Evolutionary conservation across 2,329 filamentous ascomycete species (phyloP).

Genomic region (Penicillium sp.): DNA sequence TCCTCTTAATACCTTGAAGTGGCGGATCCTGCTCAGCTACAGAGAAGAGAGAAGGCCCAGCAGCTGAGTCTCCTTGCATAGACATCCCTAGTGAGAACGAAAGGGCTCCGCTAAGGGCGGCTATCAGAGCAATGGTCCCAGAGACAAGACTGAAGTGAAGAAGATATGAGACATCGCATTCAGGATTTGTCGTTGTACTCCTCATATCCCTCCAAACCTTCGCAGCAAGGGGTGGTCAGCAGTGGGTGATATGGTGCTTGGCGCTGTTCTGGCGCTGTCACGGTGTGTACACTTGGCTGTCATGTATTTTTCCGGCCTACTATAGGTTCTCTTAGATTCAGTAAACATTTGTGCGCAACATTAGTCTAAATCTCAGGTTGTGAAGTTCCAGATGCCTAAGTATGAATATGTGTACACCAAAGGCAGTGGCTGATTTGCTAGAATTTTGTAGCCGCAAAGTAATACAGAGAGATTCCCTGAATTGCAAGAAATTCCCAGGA

Average conservation of each 20-base stretch:
- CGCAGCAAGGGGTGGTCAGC: constrained; percentile 15
- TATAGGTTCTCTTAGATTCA: too few relatives aligned
- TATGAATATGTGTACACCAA: too few relatives aligned
- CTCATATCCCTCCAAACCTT: constrained; percentile 15
- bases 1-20: background rate
- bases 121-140: background rate
- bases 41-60: background rate
- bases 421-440: too few relatives aligned
- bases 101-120: constrained; percentile 1
- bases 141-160: background rate
- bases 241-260: background rate
- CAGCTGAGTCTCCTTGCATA: constrained; percentile 24
- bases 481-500: too few relatives aligned
- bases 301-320: constrained; percentile 4
- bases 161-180: constrained; percentile 16
- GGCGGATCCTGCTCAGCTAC: background rate
- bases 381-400: too few relatives aligned
- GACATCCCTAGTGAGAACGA: constrained; percentile 7
- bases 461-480: too few relatives aligned
- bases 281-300: background rate
- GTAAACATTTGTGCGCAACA: too few relatives aligned
- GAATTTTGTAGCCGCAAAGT: too few relatives aligned
- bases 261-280: background rate
- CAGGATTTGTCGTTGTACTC: constrained; percentile 2
- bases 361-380: too few relatives aligned